Conservation (phyloP, 2,329 filamentous ascomycete species). For the Scedosporium apiospermum region DNA sequence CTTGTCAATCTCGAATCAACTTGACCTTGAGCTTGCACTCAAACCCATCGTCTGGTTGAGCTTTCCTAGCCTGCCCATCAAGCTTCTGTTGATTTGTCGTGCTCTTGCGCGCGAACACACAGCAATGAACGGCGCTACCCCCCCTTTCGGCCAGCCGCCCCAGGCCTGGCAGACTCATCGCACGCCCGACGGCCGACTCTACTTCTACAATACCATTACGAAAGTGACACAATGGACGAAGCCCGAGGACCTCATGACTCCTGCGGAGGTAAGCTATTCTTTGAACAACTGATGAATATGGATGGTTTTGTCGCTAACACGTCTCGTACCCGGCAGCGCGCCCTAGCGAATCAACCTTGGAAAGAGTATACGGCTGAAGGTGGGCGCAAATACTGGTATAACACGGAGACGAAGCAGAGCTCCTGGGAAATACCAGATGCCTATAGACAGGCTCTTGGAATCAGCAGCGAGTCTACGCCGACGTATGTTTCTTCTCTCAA, state of each 20-base stretch:
- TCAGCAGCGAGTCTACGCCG: constrained; percentile 36
- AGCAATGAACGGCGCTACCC: constrained; percentile 49
- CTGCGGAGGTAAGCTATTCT: constrained; percentile 57
- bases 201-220: constrained; percentile 83
- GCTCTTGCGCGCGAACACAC: background rate
- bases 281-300: background rate
- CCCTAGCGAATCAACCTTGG: constrained; percentile 76
- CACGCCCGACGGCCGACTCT: constrained; percentile 71
- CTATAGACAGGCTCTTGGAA: constrained; percentile 66
- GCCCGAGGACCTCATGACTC: constrained; percentile 78
- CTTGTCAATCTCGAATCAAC: background rate
- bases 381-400: constrained; percentile 91
- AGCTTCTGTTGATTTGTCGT: background rate
- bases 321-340: constrained; percentile 46
- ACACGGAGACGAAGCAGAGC: constrained; percentile 83
- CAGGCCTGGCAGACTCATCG: constrained; percentile 71
- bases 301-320: background rate
- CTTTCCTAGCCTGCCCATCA: background rate
- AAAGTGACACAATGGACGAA: constrained; percentile 93
- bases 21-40: background rate
- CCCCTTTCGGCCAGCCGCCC: constrained; percentile 36
- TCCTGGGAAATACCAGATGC: constrained; percentile 89
- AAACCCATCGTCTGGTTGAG: background rate
- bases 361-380: constrained; percentile 83
- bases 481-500: constrained; percentile 21